Conservation (phyloP, 148 eudicot species). For the Diospyros lotus region DNA sequence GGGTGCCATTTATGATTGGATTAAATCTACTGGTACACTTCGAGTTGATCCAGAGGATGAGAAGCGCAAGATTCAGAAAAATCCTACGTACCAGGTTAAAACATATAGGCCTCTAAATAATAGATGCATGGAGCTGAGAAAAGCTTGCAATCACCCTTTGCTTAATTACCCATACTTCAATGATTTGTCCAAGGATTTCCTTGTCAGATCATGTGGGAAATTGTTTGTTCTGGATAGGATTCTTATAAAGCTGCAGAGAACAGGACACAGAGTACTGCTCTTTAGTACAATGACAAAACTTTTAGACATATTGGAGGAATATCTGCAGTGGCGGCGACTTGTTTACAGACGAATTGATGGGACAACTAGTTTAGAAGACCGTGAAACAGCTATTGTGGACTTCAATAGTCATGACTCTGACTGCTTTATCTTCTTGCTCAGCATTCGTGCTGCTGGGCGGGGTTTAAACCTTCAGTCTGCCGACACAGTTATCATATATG, state of each 20-base stretch:
- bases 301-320: conserved; percentile 88
- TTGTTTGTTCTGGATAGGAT: conserved; percentile 88
- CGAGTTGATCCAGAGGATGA: conserved; percentile 98
- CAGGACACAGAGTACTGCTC: conserved; percentile 97
- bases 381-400: conserved; percentile 94
- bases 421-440: conserved; percentile 91
- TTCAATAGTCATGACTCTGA: conserved; percentile 74
- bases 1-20: conserved; percentile 91
- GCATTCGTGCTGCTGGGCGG: conserved; percentile 98
- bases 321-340: conserved; percentile 93
- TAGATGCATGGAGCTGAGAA: conserved; percentile 97
- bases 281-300: conserved; percentile 99
- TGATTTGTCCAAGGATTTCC: conserved; percentile 84
- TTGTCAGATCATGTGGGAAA: conserved; percentile 93
- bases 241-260: conserved; percentile 85
- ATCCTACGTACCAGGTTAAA: conserved; percentile 69
- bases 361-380: conserved; percentile 91
- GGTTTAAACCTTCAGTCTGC: conserved; percentile 97
- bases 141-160: conserved; percentile 93
- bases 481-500: conserved; percentile 93
- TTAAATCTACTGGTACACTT: conserved; percentile 89
- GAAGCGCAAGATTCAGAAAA: conserved; percentile 58
- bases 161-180: conserved; percentile 87
- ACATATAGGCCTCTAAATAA: conserved; percentile 62
- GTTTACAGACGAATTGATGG: conserved; percentile 94